Evolutionary conservation across 2,329 filamentous ascomycete species (phyloP), one percentile per base, ranked within the genome.

Genomic region (Madurella fahalii): DNA sequence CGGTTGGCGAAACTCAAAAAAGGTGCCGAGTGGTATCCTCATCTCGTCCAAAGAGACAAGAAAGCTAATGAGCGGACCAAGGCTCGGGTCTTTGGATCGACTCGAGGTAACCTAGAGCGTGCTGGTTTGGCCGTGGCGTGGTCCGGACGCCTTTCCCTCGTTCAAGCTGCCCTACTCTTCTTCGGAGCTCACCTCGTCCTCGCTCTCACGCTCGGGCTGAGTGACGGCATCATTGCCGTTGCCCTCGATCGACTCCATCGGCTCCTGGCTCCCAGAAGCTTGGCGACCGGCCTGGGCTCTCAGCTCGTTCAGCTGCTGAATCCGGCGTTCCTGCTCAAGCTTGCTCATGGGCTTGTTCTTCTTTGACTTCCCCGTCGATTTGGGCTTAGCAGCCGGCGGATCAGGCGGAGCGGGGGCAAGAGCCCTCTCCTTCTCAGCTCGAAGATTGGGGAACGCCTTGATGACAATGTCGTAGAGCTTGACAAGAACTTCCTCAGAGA

Each of bases 291-390:
- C 77, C 53, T 76, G 70, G n/a, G 75, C 76, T 61, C 85, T 75
- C 59, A 83, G 78, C 66, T 81, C 78, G 61, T 82, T 78, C 20
- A 89, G 76, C 67, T 82, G 76, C 60, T 80, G 76, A 63, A 89
- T 86, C 60, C 82, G 84, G 41, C 80, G 77, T 65, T 87, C 84
- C 70, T 89, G 86, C 70, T 89, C 85, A 34, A 75, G 73, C 71
- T 86, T 86, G 70, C 83, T 85, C 86, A 89, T 89, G 1, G 86
- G 86, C 75, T 89, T 89, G 70, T 89, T 87, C 77, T 87, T 87
- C 74, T 84, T 85, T 50, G 81, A 79, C 70, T 84, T 84, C 40
- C 52, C 51, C 18, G 71, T 68, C 43, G 66, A 37, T 47, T 65
- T 67, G 12, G 57, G 18, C 31, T 63, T 66, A 1, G 62, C 45